Conservation (phyloP, 2,329 filamentous ascomycete genomes). For the Furcasterigmium sp. region DNA sequence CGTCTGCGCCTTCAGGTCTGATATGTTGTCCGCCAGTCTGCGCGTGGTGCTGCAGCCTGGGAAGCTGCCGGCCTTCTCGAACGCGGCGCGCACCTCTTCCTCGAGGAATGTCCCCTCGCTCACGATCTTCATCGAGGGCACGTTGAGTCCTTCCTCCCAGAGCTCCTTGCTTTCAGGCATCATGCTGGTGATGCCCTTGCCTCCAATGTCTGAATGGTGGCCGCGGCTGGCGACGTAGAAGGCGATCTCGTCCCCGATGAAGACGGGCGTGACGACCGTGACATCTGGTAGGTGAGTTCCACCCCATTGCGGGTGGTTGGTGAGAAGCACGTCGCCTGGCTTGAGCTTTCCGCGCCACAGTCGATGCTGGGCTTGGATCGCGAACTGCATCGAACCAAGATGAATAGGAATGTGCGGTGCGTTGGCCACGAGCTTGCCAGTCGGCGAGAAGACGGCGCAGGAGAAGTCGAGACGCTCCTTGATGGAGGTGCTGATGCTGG, state of each 20-base stretch:
- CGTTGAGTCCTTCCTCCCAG: conserved; percentile 37
- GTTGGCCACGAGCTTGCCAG: conserved; percentile 34
- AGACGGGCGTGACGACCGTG: conserved; percentile 34
- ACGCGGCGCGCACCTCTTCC: conserved; percentile 21
- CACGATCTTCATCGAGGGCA: conserved; percentile 31
- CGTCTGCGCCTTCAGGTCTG: conserved; percentile 37
- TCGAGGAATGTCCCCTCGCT: conserved; percentile 29
- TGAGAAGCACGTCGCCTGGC: conserved; percentile 32
- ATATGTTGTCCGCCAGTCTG: conserved; percentile 33
- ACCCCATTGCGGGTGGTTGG: conserved; percentile 32
- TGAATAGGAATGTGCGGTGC: conserved; percentile 35
- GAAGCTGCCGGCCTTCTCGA: conserved; percentile 25
- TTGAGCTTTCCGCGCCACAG: conserved; percentile 24
- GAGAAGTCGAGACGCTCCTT: conserved; percentile 37
- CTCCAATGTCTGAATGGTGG: conserved; percentile 34
- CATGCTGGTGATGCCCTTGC: conserved; percentile 32
- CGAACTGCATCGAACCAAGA: conserved; percentile 35
- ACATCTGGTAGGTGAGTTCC: conserved; percentile 35
- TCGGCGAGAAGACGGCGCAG: conserved; percentile 34
- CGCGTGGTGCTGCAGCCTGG: conserved; percentile 30
- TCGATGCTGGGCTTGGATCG: conserved; percentile 30
- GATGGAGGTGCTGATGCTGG: conserved; percentile 44
- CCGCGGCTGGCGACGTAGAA: conserved; percentile 33
- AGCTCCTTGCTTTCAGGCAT: conserved; percentile 32
- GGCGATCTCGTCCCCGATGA: conserved; percentile 22